Percentiles rank a stretch among this genome's conserved stretches.
phyloP scores from a whole-genome alignment of 805 yeast genomes.

The Monosporozyma servazzii region DNA sequence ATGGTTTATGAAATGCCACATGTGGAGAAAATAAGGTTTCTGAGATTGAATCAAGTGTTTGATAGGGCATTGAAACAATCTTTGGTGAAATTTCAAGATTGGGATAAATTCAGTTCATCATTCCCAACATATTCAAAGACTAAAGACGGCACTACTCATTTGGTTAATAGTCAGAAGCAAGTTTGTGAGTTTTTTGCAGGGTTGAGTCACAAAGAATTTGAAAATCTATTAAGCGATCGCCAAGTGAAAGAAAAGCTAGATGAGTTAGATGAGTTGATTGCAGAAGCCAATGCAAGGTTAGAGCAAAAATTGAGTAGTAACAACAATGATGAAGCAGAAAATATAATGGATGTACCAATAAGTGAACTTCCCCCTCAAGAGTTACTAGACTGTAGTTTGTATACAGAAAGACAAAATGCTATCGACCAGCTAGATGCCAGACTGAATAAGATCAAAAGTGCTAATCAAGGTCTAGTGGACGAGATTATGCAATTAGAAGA shows the following conservation, averaged over 20 bases:
- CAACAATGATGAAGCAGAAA: background rate
- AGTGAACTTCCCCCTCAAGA: constrained; percentile 20
- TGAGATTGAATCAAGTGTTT: constrained; percentile 42
- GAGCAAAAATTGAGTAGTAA: constrained; percentile 5
- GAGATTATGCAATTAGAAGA: constrained; percentile 17
- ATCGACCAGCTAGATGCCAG: constrained; percentile 18
- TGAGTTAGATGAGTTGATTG: constrained; percentile 33
- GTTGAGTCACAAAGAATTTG: constrained; percentile 44
- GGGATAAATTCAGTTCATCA: constrained; percentile 44
- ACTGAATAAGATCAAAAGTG: constrained; percentile 11
- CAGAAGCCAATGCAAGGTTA: constrained; percentile 26
- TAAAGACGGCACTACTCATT: constrained; percentile 36
- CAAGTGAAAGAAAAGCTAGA: constrained; percentile 30
- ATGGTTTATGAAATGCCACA: background rate
- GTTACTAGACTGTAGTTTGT: constrained; percentile 20
- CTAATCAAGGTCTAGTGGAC: constrained; percentile 18
- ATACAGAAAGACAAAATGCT: constrained; percentile 16
- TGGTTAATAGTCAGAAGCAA: constrained; percentile 44
- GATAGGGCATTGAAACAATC: constrained; percentile 47
- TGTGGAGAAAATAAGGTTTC: constrained; percentile 34
- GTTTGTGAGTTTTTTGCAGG: constrained; percentile 43
- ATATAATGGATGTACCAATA: constrained; percentile 7
- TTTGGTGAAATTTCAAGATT: constrained; percentile 37
- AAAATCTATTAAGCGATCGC: constrained; percentile 42
- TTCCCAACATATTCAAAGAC: constrained; percentile 45